A percentile compares a stretch with the other conserved stretches of the same genome.
Conservation (phyloP, 2,329 filamentous ascomycete species). For the Fusarium citri region DNA sequence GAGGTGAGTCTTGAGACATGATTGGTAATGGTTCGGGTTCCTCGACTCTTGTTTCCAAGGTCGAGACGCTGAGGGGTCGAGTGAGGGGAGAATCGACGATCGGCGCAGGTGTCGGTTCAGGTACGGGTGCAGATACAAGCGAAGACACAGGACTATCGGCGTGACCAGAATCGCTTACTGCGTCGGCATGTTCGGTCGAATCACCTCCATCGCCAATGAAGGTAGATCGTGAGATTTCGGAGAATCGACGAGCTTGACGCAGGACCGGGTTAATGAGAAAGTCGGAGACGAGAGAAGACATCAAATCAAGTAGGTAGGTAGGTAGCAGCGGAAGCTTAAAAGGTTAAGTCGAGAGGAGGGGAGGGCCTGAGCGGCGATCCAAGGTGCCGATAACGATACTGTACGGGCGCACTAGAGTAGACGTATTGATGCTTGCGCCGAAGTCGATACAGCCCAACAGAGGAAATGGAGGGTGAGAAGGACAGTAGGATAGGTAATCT, state of each 20-base stretch:
- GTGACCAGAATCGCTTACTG: conserved; percentile 37
- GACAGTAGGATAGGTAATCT: conserved; percentile 10
- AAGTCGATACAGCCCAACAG: conserved; percentile 3
- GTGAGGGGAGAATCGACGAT: conserved; percentile 44
- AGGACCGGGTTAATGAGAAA: conserved; percentile 75
- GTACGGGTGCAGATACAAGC: conserved; percentile 11
- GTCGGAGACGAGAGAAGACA: conserved; percentile 73
- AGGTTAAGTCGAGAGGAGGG: conserved; percentile 29
- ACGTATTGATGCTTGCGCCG: conserved; percentile 16
- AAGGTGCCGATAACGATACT: conserved; percentile 15
- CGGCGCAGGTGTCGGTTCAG: conserved; percentile 28
- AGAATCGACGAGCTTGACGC: conserved; percentile 73
- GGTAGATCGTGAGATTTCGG: conserved; percentile 59
- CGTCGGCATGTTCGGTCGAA: conserved; percentile 37
- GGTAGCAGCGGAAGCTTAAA: conserved; percentile 20
- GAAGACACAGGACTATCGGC: conserved; percentile 35
- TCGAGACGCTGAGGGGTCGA: conserved; percentile 51
- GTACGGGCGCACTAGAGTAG: conserved; percentile 27
- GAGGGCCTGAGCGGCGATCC: conserved; percentile 28
- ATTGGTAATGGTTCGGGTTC: conserved; percentile 39
- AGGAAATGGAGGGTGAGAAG: conserved; percentile 10
- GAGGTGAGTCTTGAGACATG: conserved; percentile 38
- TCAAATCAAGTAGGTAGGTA: conserved; percentile 48
- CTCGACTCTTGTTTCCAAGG: conserved; percentile 51
- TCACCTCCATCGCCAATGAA: conserved; percentile 53